phyloP scores from a whole-genome alignment of 257 asterid species.

The Scutellaria baicalensis region DNA sequence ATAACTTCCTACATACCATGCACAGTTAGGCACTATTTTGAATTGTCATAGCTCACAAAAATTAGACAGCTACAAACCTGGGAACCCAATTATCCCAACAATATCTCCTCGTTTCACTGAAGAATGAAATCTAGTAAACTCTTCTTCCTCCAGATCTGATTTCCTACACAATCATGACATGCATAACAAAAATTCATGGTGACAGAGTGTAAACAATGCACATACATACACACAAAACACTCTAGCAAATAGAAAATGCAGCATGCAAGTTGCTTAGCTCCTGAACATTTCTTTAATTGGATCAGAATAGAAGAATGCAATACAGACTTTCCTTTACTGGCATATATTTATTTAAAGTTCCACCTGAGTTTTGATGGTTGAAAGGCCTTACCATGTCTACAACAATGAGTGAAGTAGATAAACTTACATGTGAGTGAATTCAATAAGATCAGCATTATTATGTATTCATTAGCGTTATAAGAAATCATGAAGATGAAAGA shows the following conservation, averaged over 20 bases:
- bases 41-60: neutral
- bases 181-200: neutral
- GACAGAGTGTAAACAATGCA: neutral
- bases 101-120: slow-evolving; percentile 83
- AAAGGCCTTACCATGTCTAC: neutral
- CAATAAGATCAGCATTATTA: too few species aligned
- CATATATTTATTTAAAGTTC: neutral
- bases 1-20: too few species aligned
- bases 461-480: too few species aligned
- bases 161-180: slow-evolving; percentile 32
- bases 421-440: too few species aligned
- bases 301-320: neutral
- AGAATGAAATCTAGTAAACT: slow-evolving; percentile 55
- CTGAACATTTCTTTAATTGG: too few species aligned
- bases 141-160: slow-evolving; percentile 53
- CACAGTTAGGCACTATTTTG: too few species aligned
- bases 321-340: neutral
- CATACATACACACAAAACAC: neutral
- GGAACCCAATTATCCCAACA: slow-evolving; percentile 79
- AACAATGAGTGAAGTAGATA: too few species aligned
- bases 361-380: neutral
- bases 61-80: slow-evolving; percentile 44
- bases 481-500: too few species aligned
- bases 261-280: neutral
- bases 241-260: neutral